phyloP scores from a whole-genome alignment of 345 rosid species.

The Camelina sativa region DNA sequence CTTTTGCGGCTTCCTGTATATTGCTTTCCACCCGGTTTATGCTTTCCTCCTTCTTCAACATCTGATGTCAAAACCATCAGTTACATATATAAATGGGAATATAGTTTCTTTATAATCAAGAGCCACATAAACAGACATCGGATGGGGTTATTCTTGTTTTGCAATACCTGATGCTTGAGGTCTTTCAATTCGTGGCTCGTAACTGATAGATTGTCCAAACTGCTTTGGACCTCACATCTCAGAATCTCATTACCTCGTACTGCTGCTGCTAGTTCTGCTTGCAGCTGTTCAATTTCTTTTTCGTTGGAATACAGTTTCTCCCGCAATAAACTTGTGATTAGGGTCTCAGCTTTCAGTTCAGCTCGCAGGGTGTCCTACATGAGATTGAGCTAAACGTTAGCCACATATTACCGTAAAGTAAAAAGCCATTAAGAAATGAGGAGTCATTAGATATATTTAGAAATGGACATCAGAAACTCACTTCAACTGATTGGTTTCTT shows the following conservation, averaged over 20 bases:
- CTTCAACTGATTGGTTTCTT: constrained; percentile 61
- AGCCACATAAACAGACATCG: constrained; percentile 4
- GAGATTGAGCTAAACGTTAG: constrained; percentile 36
- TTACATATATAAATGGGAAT: neutral
- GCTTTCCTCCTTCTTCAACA: constrained; percentile 79
- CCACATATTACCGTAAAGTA: constrained; percentile 10
- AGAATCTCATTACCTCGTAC: constrained; percentile 85
- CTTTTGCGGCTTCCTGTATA: constrained; percentile 72
- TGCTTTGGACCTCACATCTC: constrained; percentile 67
- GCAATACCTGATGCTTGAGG: constrained; percentile 77
- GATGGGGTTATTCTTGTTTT: neutral
- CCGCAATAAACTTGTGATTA: constrained; percentile 70
- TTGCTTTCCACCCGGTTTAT: constrained; percentile 53
- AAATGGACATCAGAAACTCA: constrained; percentile 42
- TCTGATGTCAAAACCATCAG: constrained; percentile 48
- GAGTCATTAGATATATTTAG: neutral
- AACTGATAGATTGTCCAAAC: constrained; percentile 71
- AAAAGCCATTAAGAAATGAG: neutral
- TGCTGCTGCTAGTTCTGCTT: constrained; percentile 83
- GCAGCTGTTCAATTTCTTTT: constrained; percentile 80
- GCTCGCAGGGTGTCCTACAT: constrained; percentile 60
- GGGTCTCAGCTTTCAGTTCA: constrained; percentile 74
- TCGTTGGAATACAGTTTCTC: constrained; percentile 91
- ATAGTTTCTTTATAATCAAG: neutral
- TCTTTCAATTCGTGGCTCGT: constrained; percentile 72